These are phyloP conservation scores for Chrysoporthe deuterocubensis DNA, from an alignment of 2,329 filamentous ascomycete species.

Conservation along the genomic window DNA sequence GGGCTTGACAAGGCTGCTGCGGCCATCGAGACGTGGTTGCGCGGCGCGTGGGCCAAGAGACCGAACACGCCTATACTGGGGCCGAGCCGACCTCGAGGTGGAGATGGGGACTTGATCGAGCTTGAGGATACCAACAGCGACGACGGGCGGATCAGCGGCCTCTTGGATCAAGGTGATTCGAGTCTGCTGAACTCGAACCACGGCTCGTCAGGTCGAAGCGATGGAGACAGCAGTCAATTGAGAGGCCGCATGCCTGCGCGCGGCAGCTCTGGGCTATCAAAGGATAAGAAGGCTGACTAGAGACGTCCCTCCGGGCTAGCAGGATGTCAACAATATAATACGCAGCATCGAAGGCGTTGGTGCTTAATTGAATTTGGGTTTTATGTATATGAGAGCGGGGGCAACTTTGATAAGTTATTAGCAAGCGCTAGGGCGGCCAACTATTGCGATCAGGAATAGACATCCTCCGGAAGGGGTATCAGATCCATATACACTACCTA, in stretches of 20 bases:
- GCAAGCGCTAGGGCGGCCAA: slow-evolving; percentile 18
- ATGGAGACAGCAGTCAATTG: slow-evolving; percentile 41
- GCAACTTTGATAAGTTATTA: slow-evolving; percentile 7
- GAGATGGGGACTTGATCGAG: slow-evolving; percentile 71
- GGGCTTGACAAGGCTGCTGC: slow-evolving; percentile 83
- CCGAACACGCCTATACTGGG: slow-evolving; percentile 55
- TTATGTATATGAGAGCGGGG: slow-evolving; percentile 26
- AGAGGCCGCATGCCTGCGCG: slow-evolving; percentile 42
- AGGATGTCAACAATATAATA: not conserved
- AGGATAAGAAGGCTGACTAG: slow-evolving; percentile 54
- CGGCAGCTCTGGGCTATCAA: slow-evolving; percentile 34
- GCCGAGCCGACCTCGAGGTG: slow-evolving; percentile 37
- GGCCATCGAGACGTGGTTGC: slow-evolving; percentile 87
- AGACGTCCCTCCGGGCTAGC: slow-evolving; percentile 1
- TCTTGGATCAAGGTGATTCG: slow-evolving; percentile 29
- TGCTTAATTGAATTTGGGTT: slow-evolving; percentile 27
- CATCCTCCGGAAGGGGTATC: slow-evolving; percentile 23
- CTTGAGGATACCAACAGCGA: slow-evolving; percentile 66
- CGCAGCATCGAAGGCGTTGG: slow-evolving; percentile 25
- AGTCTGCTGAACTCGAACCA: slow-evolving; percentile 39
- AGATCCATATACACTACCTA: slow-evolving; percentile 11
- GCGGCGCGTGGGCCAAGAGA: slow-evolving; percentile 74
- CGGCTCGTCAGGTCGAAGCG: slow-evolving; percentile 45
- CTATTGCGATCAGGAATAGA: slow-evolving; percentile 22
- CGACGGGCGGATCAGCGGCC: slow-evolving; percentile 45